These are phyloP conservation scores for Xylaria digitata DNA, from an alignment of 2,329 filamentous ascomycete species.

Conservation along the genomic window DNA sequence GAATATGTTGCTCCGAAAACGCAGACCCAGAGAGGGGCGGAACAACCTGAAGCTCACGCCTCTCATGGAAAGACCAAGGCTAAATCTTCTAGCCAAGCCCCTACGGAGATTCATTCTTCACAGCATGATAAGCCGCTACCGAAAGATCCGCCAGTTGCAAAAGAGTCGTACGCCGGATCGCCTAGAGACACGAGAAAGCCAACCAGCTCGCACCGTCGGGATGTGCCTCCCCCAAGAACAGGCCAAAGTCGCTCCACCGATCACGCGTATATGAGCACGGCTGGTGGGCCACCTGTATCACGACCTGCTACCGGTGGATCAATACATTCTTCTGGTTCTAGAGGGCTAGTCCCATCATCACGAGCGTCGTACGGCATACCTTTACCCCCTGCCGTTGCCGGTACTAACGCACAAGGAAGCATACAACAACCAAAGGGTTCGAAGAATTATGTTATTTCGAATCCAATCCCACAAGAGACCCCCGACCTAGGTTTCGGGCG, in stretches of 20 bases:
- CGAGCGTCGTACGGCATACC: conserved; percentile 89
- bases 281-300: conserved; percentile 56
- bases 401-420: conserved; percentile 88
- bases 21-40: conserved; percentile 79
- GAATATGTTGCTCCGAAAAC: conserved; percentile 96
- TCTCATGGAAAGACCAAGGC: conserved; percentile 58
- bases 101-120: conserved; percentile 56
- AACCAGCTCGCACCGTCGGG: conserved; percentile 61
- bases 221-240: conserved; percentile 59
- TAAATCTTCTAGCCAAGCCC: conserved; percentile 66
- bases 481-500: conserved; percentile 65
- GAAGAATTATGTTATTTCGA: conserved; percentile 78
- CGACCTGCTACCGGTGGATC: conserved; percentile 87
- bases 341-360: conserved; percentile 63
- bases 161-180: conserved; percentile 56
- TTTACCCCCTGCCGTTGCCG: conserved; percentile 84
- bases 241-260: conserved; percentile 66
- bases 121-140: conserved; percentile 69
- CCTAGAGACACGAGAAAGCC: conserved; percentile 54
- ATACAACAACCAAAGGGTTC: conserved; percentile 82
- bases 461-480: conserved; percentile 68
- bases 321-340: conserved; percentile 75
- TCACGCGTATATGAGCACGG: conserved; percentile 61
- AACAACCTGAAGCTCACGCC: conserved; percentile 48
- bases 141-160: conserved; percentile 63